Conservation (phyloP, 2,329 filamentous ascomycete species). For the Aureobasidium sp. region DNA sequence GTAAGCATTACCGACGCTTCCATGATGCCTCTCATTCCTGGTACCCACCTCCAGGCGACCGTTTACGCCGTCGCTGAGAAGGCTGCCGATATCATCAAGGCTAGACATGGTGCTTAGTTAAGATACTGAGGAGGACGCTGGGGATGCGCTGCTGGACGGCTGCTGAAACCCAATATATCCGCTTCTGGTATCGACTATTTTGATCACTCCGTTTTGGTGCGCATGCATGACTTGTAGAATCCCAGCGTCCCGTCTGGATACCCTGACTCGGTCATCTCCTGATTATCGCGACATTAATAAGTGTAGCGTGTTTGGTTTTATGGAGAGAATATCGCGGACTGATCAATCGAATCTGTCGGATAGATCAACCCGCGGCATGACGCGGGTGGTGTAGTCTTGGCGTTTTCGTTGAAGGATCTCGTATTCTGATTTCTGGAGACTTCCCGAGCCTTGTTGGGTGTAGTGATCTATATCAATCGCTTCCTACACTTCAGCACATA, state of each 20-base stretch:
- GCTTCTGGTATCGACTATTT: not conserved
- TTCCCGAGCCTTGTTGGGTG: not conserved
- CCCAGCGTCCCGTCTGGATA: too few species aligned
- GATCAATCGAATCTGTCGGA: not conserved
- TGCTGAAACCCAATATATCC: not conserved
- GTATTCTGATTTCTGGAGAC: not conserved
- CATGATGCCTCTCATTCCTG: conserved; percentile 28
- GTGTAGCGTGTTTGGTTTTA: too few species aligned
- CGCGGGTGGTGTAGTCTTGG: not conserved
- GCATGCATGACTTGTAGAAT: too few species aligned
- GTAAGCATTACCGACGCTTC: conserved; percentile 33
- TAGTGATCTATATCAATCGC: not conserved
- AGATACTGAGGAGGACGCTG: conserved; percentile 24
- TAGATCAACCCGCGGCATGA: not conserved
- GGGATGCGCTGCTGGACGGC: conserved; percentile 26
- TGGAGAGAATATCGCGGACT: not conserved
- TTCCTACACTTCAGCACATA: not conserved
- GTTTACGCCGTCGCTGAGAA: conserved; percentile 34
- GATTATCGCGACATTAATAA: not conserved
- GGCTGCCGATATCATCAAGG: conserved; percentile 26
- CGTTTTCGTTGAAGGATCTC: not conserved
- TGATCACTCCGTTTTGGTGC: not conserved
- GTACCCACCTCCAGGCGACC: conserved; percentile 30
- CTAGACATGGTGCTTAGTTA: conserved; percentile 25
- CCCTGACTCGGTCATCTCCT: not conserved